Base-by-base conservation (phyloP, 257 asterid species). In the Verbena officinalis region DNA sequence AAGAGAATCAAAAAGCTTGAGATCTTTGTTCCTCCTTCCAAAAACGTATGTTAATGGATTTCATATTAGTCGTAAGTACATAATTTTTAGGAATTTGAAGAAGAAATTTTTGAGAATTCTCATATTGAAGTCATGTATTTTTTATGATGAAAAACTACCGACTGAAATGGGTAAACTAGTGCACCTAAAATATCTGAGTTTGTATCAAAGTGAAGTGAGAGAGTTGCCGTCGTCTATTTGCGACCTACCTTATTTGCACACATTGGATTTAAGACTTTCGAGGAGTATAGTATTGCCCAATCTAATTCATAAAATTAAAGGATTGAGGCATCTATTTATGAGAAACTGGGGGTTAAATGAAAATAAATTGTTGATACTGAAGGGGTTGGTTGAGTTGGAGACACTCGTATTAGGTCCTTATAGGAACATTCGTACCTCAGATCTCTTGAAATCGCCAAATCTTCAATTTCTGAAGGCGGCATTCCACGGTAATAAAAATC, bases 371-470 rank as follows among this genome's bases (percentile, higher is more conserved):
- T n/a, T 63, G 11, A 22, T 34, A 9, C 12, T 62, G 31, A 50
- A 63, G 34, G 59, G 71, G 34, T 23, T 63, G 16, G 16, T 8
- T 4, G 62, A 49, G 20, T 44, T 71, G 57, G 76, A 71, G 60
- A 64, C 55, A 0, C 33, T 27, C 5, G 10, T 71, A 4, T 3
- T 10, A 15, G 24, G 21, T n/a, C n/a, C n/a, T n/a, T n/a, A 36
- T 15, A 57, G 39, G n/a, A 15, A 10, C 0, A 13, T 4, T 31
- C 12, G 53, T 9, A 16, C 14, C 3, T 11, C 6, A 8, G 55
- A 50, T 60, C 9, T 67, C 8, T 5, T 3, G 23, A 38, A 21
- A 14, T 54, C 66, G 24, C 42, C 24, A 6, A 70, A 24, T 9
- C 62, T 65, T 30, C 64, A 6, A 27, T 12, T 1, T 5, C 1